Evolutionary conservation across 129 eudicot genomes (phyloP).

Genomic region (Flaveria robusta): DNA sequence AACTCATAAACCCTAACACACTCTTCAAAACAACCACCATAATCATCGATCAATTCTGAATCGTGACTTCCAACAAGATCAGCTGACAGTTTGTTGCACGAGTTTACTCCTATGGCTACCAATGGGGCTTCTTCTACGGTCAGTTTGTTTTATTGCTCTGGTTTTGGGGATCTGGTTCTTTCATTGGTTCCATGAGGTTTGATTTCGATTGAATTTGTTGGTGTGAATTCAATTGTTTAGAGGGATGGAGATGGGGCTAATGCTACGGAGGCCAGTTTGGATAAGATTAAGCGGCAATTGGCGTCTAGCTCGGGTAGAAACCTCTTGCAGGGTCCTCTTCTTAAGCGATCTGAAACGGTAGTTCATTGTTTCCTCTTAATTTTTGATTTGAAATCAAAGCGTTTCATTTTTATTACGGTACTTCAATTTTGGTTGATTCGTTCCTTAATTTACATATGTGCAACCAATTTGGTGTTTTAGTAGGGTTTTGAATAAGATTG

Average conservation of each 20-base stretch:
- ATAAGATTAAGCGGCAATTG: conserved; percentile 83
- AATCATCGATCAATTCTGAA: conserved; percentile 18
- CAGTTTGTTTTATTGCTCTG: conserved; percentile 13
- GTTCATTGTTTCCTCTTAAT: not conserved
- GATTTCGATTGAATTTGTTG: not conserved
- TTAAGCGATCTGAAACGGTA: conserved; percentile 98
- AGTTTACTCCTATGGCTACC: conserved; percentile 46
- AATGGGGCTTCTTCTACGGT: conserved; percentile 65
- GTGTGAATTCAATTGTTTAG: not conserved
- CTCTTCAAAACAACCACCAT: conserved; percentile 3
- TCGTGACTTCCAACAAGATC: conserved; percentile 10
- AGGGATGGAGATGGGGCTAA: conserved; percentile 50
- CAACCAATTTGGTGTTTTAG: conserved; percentile 21
- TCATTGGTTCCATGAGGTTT: not conserved
- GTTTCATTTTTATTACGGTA: not conserved
- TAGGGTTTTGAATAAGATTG: conserved; percentile 14
- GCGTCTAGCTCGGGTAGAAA: conserved; percentile 82
- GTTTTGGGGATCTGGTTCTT: not conserved
- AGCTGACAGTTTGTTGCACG: not conserved
- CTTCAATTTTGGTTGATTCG: conserved; percentile 1
- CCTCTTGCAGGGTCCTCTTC: conserved; percentile 91
- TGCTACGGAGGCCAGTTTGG: conserved; percentile 71
- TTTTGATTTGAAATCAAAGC: conserved; percentile 7
- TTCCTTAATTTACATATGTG: conserved; percentile 6
- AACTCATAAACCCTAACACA: too few relatives aligned